A percentile compares a stretch with the other conserved stretches of the same genome.
Conservation (phyloP, 768 basidiomycete species). For the Dacryopinax spathularia region DNA sequence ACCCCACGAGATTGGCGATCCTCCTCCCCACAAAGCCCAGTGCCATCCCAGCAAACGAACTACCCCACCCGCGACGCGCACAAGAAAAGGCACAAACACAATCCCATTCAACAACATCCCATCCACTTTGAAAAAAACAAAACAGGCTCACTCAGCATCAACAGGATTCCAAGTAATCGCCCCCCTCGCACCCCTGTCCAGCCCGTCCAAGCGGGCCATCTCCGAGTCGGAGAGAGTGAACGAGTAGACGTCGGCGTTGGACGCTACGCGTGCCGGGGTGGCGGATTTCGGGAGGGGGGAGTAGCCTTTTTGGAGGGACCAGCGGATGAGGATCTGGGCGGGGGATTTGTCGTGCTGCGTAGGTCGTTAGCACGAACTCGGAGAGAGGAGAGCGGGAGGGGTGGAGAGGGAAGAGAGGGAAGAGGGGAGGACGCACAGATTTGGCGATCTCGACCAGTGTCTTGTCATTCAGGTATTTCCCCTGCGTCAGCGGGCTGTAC, state of each 20-base stretch:
- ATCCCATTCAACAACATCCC: no score
- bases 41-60: no score
- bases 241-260: slow-evolving; percentile 30
- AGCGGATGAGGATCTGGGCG: slow-evolving; percentile 74
- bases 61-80: no score
- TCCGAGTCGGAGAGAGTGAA: slow-evolving; percentile 27
- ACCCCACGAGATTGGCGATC: no score
- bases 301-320: slow-evolving; percentile 77
- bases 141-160: slow-evolving; percentile 21
- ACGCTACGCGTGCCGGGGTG: slow-evolving; percentile 24
- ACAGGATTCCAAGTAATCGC: slow-evolving; percentile 78
- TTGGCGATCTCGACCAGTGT: background rate
- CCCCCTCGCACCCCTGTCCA: slow-evolving; percentile 55
- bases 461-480: background rate
- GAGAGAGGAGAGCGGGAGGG: background rate
- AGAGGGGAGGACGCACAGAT: background rate
- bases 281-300: slow-evolving; percentile 33
- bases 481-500: slow-evolving; percentile 1
- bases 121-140: no score
- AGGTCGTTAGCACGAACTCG: background rate
- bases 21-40: no score
- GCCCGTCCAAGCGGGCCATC: slow-evolving; percentile 22
- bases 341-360: slow-evolving; percentile 42
- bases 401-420: background rate
- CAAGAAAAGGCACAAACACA: no score